phyloP scores from a whole-genome alignment of 148 eudicot genomes.

The Diospyros kaki region DNA sequence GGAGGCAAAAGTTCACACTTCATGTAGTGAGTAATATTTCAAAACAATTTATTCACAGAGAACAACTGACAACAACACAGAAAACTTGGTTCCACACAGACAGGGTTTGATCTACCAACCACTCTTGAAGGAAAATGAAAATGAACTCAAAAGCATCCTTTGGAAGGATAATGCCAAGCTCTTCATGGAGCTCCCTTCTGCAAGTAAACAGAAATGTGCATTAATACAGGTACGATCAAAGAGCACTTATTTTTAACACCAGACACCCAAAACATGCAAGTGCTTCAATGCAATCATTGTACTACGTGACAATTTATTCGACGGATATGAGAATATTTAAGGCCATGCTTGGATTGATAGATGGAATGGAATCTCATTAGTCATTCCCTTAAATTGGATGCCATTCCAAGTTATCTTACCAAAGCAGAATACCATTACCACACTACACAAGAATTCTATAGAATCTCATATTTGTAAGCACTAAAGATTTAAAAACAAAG shows the following conservation, averaged over 20 bases:
- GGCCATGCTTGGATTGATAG: neutral
- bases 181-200: slow-evolving; percentile 98
- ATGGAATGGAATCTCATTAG: neutral
- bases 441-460: neutral
- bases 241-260: slow-evolving; percentile 1
- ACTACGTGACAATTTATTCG: neutral
- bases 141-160: slow-evolving; percentile 88
- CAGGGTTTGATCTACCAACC: slow-evolving; percentile 43
- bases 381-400: too few relatives aligned
- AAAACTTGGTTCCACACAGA: neutral
- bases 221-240: neutral
- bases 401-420: too few relatives aligned
- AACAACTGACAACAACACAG: neutral
- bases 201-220: slow-evolving; percentile 18
- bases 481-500: neutral
- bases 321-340: neutral
- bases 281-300: neutral
- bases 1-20: neutral
- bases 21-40: neutral
- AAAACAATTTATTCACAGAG: neutral
- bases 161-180: slow-evolving; percentile 83
- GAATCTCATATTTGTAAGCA: neutral
- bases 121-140: slow-evolving; percentile 62
- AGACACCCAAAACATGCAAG: neutral
- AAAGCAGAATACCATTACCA: neutral